Conservation (phyloP, 352 stramenopile genomes). For the Globisporangium uncinulatum region DNA sequence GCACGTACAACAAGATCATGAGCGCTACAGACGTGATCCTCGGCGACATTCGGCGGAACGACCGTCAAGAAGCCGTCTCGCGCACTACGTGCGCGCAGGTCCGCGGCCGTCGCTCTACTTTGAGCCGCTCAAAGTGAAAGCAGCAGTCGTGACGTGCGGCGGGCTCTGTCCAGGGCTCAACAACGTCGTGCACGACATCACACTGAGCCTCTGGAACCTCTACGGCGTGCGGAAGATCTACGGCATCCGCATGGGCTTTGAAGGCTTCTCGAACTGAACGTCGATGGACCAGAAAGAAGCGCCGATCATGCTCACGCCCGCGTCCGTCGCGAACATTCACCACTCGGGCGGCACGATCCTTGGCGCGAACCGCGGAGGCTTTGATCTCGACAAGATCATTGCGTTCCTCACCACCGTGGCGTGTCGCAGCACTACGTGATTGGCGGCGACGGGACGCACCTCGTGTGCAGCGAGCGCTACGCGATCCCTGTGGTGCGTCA, state of each 20-base stretch:
- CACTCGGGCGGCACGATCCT: too few species aligned
- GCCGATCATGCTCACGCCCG: slow-evolving; percentile 69
- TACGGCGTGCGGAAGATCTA: slow-evolving; percentile 41
- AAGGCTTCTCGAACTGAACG: slow-evolving; percentile 81
- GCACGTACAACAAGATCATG: slow-evolving; percentile 88
- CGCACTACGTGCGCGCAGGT: slow-evolving; percentile 78
- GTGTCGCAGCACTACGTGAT: too few species aligned
- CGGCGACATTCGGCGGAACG: slow-evolving; percentile 31
- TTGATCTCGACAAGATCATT: too few species aligned
- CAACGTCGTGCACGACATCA: slow-evolving; percentile 96
- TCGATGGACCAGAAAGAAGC: slow-evolving; percentile 72
- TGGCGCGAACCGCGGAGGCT: too few species aligned
- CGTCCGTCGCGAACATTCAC: too few species aligned
- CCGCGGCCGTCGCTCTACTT: slow-evolving; percentile 66
- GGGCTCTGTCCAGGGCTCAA: slow-evolving; percentile 95
- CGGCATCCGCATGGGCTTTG: too few species aligned
- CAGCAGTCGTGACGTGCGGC: slow-evolving; percentile 91
- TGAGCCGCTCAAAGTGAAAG: slow-evolving; percentile 71
- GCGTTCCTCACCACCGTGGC: too few species aligned
- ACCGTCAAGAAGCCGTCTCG: slow-evolving; percentile 54
- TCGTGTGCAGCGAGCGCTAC: too few species aligned
- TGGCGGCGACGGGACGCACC: slow-evolving; percentile 7
- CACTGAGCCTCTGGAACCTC: slow-evolving; percentile 87
- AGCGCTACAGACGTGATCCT: slow-evolving; percentile 61
- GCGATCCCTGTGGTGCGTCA: slow-evolving; percentile 4